phyloP scores from a whole-genome alignment of 306 rosid species.

The Malus orientalis region DNA sequence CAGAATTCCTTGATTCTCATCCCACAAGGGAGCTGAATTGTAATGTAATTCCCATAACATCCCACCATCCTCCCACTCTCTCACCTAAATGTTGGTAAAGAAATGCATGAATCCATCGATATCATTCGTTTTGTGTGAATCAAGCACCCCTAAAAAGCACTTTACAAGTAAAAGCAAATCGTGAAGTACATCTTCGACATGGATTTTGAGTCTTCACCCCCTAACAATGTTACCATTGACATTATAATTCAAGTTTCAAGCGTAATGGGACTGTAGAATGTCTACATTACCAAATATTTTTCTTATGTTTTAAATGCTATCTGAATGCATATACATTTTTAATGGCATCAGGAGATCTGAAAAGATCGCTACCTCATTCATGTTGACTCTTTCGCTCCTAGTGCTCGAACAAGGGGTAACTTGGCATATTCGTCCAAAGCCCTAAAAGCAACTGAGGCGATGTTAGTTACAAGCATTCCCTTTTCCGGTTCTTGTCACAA shows the following conservation, averaged over 20 bases:
- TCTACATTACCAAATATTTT: conserved; percentile 1
- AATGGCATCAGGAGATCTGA: conserved; percentile 16
- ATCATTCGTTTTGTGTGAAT: background rate
- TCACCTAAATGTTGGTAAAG: background rate
- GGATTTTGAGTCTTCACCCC: background rate
- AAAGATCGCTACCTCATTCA: conserved; percentile 13
- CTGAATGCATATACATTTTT: conserved; percentile 44
- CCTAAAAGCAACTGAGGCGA: conserved; percentile 1
- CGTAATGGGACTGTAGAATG: background rate
- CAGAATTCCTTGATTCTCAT: background rate
- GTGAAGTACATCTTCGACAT: background rate
- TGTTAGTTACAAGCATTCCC: conserved; percentile 8
- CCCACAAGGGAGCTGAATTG: background rate
- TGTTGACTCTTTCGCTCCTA: conserved; percentile 25
- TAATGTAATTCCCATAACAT: background rate
- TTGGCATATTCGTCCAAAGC: conserved; percentile 9
- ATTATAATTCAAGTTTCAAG: background rate
- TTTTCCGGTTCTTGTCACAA: conserved; percentile 5
- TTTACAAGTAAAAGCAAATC: no score
- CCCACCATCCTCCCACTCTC: background rate
- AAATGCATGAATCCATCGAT: background rate
- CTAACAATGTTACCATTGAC: background rate
- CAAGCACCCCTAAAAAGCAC: background rate
- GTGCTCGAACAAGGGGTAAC: conserved; percentile 5
- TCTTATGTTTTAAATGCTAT: conserved; percentile 23